phyloP scores from a whole-genome alignment of 768 basidiomycete genomes.

The Clathrus columnatus region DNA sequence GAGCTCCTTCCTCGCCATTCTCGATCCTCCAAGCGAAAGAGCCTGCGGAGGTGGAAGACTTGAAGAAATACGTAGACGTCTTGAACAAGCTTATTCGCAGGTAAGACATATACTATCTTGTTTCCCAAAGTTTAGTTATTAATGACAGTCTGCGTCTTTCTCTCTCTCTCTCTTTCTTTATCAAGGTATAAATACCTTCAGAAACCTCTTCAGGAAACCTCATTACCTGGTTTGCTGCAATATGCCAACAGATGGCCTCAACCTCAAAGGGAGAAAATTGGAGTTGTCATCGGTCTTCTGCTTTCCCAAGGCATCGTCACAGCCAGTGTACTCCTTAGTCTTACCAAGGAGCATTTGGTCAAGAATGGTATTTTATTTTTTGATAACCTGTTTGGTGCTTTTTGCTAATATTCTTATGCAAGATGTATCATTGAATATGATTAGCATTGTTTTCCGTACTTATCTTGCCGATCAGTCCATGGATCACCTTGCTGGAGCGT shows the following conservation, averaged over 20 bases:
- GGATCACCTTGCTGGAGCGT: conserved; percentile 76
- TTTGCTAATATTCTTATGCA: not conserved
- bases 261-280: conserved; percentile 73
- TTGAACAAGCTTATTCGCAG: conserved; percentile 94
- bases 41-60: conserved; percentile 71
- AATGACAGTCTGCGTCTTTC: not conserved
- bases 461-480: conserved; percentile 78
- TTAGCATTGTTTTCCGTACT: conserved; percentile 73
- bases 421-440: conserved; percentile 72
- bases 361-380: conserved; percentile 64
- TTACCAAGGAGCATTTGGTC: conserved; percentile 90
- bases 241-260: conserved; percentile 80
- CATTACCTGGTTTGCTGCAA: conserved; percentile 79
- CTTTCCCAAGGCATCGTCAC: conserved; percentile 77
- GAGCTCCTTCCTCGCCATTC: conserved; percentile 79
- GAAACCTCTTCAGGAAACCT: conserved; percentile 82
- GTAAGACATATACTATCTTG: conserved; percentile 30
- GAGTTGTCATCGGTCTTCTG: conserved; percentile 72
- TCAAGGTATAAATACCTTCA: conserved; percentile 97
- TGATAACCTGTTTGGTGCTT: not conserved
- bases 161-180: conserved; percentile 1
- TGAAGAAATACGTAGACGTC: conserved; percentile 91
- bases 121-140: no score
- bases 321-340: conserved; percentile 65
- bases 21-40: conserved; percentile 76